Evolutionary conservation across 805 yeast species (phyloP), one percentile per base, ranked within the genome.

Genomic region (Ogataea henricii): DNA sequence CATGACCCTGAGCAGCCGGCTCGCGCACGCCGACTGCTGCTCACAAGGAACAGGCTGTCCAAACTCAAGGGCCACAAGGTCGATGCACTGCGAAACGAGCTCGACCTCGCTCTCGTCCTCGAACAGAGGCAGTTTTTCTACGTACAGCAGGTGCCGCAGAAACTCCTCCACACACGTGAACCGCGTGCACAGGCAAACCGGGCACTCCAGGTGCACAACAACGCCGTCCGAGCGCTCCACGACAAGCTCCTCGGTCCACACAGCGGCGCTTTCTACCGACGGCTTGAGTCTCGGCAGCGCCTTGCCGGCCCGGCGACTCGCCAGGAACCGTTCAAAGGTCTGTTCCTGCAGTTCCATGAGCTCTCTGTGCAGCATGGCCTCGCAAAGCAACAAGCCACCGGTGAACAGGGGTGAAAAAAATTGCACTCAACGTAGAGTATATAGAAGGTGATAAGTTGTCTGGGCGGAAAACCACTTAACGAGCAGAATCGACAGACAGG

Each of bases 141-240:
- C 43, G 12, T 38, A 26, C 6, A 35, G 23, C 29, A 54, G 25
- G 44, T 55, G 58, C 9, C 12, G n/a, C 10, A 52, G 8, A 27
- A 55, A 55, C 6, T 16, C 23, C 21, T 14, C 33, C 7, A 43
- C 23, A 2, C 30, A 30, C 18, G 9, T 21, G 23, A 29, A 47
- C 5, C 39, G 27, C 1, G 40, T 23, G 6, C 23, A 23, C 16
- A 6, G 7, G 23, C 60, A 57, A 2, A 46, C 34, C 16, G 60
- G 60, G 38, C 60, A 57, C 21, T 43, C 46, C 16, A 57, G 25
- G 9, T 16, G 25, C 2, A 55, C 53, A 2, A 32, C 20, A 4
- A 52, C 49, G 1, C 58, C 60, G 37, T 57, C 60, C 6, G 51
- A 41, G 26, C 60, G 43, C 40, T 36, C 39, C 26, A 49, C 18